Conservation (phyloP, 116 monocot genomes). For the Thalassia testudinum region DNA sequence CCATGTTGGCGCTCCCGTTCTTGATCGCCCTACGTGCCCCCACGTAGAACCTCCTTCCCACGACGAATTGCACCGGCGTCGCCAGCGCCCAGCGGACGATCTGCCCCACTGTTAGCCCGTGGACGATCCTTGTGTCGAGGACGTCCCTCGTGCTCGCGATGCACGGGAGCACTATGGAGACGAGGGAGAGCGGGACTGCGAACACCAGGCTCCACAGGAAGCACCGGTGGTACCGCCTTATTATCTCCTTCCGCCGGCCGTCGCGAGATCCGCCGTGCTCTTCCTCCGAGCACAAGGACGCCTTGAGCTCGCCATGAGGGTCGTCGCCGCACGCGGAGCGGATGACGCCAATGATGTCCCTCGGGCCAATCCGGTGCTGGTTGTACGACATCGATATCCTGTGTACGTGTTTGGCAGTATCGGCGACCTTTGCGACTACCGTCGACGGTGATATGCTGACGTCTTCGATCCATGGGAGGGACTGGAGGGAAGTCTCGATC, state of each 20-base stretch:
- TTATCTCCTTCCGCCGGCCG: slow-evolving; percentile 32
- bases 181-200: slow-evolving; percentile 64
- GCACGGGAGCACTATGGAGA: slow-evolving; percentile 81
- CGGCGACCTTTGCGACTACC: too few species aligned
- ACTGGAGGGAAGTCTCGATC: slow-evolving; percentile 55
- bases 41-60: slow-evolving; percentile 85
- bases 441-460: not conserved
- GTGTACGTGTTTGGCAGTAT: slow-evolving; percentile 20
- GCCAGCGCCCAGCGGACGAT: slow-evolving; percentile 23
- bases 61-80: slow-evolving; percentile 64
- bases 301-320: slow-evolving; percentile 18
- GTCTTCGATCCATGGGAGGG: slow-evolving; percentile 49
- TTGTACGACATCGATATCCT: slow-evolving; percentile 48
- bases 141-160: slow-evolving; percentile 37
- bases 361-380: slow-evolving; percentile 60
- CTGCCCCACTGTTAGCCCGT: slow-evolving; percentile 63
- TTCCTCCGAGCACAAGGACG: slow-evolving; percentile 42
- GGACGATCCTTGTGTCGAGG: slow-evolving; percentile 55
- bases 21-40: slow-evolving; percentile 82
- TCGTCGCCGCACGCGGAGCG: slow-evolving; percentile 28
- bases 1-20: slow-evolving; percentile 94
- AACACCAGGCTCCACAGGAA: slow-evolving; percentile 80
- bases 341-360: slow-evolving; percentile 59
- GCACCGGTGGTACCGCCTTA: slow-evolving; percentile 44
- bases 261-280: slow-evolving; percentile 13